Evolutionary conservation across 345 rosid species (phyloP).

Genomic region (Syzygium aromaticum): DNA sequence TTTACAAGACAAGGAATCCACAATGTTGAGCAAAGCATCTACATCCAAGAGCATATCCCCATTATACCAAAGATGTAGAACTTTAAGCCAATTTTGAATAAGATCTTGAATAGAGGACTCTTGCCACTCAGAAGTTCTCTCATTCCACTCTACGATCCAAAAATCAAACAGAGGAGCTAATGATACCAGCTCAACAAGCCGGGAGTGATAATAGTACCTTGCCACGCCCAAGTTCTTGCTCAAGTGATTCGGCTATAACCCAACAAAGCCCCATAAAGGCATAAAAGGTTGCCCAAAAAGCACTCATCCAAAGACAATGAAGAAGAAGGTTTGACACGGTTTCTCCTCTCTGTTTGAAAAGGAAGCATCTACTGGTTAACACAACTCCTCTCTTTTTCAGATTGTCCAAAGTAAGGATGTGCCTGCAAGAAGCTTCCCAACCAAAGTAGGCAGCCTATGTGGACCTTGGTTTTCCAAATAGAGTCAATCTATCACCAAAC

Average conservation of each 20-base stretch:
- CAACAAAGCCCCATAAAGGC: not conserved
- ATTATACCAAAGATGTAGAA: not conserved
- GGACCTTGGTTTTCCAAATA: not conserved
- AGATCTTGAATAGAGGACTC: not conserved
- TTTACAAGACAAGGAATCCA: not conserved
- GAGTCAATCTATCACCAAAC: not conserved
- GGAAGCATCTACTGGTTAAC: not conserved
- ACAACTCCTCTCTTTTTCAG: not conserved
- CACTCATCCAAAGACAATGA: not conserved
- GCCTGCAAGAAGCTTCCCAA: not conserved
- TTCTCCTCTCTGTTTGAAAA: not conserved
- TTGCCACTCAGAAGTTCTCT: not conserved
- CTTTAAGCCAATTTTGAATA: not conserved
- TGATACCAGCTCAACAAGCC: not conserved
- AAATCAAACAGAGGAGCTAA: not conserved
- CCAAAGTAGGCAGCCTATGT: not conserved
- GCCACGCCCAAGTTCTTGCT: not conserved
- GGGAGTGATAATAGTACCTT: not conserved
- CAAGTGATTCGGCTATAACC: not conserved
- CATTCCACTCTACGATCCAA: not conserved
- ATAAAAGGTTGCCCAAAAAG: not conserved
- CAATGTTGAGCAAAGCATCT: not conserved
- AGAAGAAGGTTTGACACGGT: not conserved
- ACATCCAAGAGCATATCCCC: not conserved
- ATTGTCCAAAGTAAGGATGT: not conserved